phyloP scores from a whole-genome alignment of 2,329 filamentous ascomycete genomes.

The Endocalyx cinctus region DNA sequence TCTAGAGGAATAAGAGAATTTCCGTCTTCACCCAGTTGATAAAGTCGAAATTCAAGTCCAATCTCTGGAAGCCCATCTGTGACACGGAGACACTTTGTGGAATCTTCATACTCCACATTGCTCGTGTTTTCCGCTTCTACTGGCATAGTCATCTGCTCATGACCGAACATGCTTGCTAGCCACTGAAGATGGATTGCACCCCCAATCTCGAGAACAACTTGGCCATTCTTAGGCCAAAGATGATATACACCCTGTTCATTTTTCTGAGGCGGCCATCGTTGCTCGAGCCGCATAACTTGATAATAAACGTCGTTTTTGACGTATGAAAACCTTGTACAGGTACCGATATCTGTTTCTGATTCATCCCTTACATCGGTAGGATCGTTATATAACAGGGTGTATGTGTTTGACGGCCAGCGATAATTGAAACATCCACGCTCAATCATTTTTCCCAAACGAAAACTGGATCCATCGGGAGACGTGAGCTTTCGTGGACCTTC shows the following conservation, averaged over 20 bases:
- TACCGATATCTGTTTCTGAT: slow-evolving; percentile 5
- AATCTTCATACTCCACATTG: not conserved
- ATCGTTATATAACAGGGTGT: slow-evolving; percentile 4
- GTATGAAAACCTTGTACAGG: slow-evolving; percentile 8
- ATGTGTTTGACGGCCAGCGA: slow-evolving; percentile 9
- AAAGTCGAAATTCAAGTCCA: slow-evolving; percentile 2
- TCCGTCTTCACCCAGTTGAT: slow-evolving; percentile 1
- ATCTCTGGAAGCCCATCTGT: slow-evolving; percentile 1
- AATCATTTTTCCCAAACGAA: slow-evolving; percentile 8
- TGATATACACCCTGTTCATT: not conserved
- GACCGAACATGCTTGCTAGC: slow-evolving; percentile 2
- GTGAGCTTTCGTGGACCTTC: not conserved
- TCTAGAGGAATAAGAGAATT: not conserved
- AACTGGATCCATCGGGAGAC: slow-evolving; percentile 2
- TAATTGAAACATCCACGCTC: slow-evolving; percentile 10
- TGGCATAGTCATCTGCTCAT: no score
- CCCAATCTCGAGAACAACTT: slow-evolving; percentile 5
- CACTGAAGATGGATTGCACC: slow-evolving; percentile 5
- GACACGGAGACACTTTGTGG: slow-evolving; percentile 1
- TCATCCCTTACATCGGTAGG: not conserved
- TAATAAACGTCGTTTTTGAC: slow-evolving; percentile 9
- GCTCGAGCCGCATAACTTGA: slow-evolving; percentile 9
- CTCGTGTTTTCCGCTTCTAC: not conserved
- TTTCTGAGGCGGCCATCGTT: slow-evolving; percentile 1
- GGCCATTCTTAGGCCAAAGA: not conserved